phyloP scores from a whole-genome alignment of 345 rosid genomes.

The Bruguiera parviflora region DNA sequence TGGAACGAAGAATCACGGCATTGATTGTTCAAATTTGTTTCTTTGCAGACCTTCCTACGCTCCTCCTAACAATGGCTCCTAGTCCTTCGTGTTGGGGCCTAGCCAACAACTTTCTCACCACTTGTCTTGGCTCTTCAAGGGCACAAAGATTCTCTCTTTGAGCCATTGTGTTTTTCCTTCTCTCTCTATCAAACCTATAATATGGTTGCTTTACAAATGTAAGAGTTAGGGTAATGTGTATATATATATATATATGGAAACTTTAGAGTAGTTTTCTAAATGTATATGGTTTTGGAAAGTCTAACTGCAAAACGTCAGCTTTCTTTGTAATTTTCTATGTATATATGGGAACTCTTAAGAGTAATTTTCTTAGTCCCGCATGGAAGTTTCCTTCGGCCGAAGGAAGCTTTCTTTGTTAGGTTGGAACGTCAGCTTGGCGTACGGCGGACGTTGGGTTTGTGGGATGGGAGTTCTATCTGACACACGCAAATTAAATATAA shows the following conservation, averaged over 20 bases:
- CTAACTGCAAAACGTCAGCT: too few relatives aligned
- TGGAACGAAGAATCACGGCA: neutral
- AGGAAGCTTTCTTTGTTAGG: neutral
- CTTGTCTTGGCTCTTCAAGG: conserved; percentile 43
- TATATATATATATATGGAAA: too few relatives aligned
- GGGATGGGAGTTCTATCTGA: neutral
- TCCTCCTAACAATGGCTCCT: conserved; percentile 89
- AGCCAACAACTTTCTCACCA: conserved; percentile 71
- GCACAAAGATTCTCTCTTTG: conserved; percentile 8
- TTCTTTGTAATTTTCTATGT: too few relatives aligned
- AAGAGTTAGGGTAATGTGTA: too few relatives aligned
- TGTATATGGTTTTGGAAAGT: too few relatives aligned
- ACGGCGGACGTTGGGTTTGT: neutral
- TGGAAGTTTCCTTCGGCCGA: neutral
- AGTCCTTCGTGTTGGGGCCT: conserved; percentile 86
- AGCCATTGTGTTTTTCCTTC: conserved; percentile 4
- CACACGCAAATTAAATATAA: too few relatives aligned
- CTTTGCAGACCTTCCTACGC: conserved; percentile 68
- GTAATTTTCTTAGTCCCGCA: neutral
- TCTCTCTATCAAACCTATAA: too few relatives aligned
- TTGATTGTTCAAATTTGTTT: neutral
- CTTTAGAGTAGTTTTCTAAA: too few relatives aligned
- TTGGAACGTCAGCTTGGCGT: conserved; percentile 5
- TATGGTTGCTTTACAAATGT: too few relatives aligned
- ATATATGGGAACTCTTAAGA: neutral